Percentiles rank a stretch among this genome's conserved stretches.
These are phyloP conservation scores for Arabidopsis thaliana DNA, from an alignment of 345 rosid species.

Conservation along the genomic window TAIR10.1 NC_003076.8:20402501-20403000, in stretches of 20 bases:
- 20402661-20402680: conserved; percentile 82
- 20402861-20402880: not conserved
- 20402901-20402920: not conserved
- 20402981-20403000: not conserved
- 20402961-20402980: not conserved
- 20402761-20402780: conserved; percentile 94
- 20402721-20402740: conserved; percentile 88
- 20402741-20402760: conserved; percentile 84
- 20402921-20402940: not conserved
- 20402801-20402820: conserved; percentile 99
- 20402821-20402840: conserved; percentile 49
- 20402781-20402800: conserved; percentile 93
- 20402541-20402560: conserved; percentile 81
- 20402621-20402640: conserved; percentile 81
- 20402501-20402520: conserved; percentile 77
- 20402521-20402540: conserved; percentile 88
- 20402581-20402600: conserved; percentile 95
- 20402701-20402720: conserved; percentile 97
- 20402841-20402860: conserved; percentile 7
- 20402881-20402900: not conserved
- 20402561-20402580: conserved; percentile 73
- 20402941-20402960: not conserved
- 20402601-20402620: conserved; percentile 89
- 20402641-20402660: conserved; percentile 98
- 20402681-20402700: conserved; percentile 75